A percentile compares a stretch with the other conserved stretches of the same genome.
Evolutionary conservation across 2,329 filamentous ascomycete genomes (phyloP).

Genomic region (Chaetomiaceae sp.): DNA sequence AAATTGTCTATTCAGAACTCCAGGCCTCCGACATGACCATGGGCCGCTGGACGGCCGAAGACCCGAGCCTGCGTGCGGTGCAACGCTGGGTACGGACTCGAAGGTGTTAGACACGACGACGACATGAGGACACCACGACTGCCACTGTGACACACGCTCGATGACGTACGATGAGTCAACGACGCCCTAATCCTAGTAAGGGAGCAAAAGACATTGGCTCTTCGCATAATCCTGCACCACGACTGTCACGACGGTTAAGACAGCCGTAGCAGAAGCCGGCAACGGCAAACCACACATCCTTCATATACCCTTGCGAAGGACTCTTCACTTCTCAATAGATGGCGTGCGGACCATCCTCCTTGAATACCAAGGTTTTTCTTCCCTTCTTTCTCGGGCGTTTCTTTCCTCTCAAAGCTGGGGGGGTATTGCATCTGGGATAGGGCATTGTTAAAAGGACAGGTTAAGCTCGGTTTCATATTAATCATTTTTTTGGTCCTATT

Average conservation of each 20-base stretch:
- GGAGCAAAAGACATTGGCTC: neutral
- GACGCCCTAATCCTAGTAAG: no score
- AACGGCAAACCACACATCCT: neutral
- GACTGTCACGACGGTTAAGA: neutral
- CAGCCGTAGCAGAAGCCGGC: no score
- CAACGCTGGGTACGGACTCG: conserved; percentile 52
- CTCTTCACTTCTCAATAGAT: neutral
- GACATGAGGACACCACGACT: neutral
- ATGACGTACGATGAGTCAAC: neutral
- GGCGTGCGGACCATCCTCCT: neutral
- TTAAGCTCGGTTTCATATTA: conserved; percentile 1
- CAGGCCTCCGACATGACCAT: conserved; percentile 48
- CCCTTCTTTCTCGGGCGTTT: neutral
- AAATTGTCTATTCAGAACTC: conserved; percentile 53
- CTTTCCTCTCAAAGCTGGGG: neutral
- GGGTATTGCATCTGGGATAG: conserved; percentile 6
- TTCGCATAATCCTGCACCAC: neutral
- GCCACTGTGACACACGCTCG: neutral
- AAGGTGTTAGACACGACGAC: conserved; percentile 13
- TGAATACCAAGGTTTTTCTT: neutral
- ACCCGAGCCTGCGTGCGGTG: conserved; percentile 54
- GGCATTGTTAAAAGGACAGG: conserved; percentile 1
- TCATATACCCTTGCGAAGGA: neutral
- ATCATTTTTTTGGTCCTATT: neutral
- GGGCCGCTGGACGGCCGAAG: conserved; percentile 60